Conservation (phyloP, 768 basidiomycete genomes). For the Lactarius pseudohatsudake region DNA sequence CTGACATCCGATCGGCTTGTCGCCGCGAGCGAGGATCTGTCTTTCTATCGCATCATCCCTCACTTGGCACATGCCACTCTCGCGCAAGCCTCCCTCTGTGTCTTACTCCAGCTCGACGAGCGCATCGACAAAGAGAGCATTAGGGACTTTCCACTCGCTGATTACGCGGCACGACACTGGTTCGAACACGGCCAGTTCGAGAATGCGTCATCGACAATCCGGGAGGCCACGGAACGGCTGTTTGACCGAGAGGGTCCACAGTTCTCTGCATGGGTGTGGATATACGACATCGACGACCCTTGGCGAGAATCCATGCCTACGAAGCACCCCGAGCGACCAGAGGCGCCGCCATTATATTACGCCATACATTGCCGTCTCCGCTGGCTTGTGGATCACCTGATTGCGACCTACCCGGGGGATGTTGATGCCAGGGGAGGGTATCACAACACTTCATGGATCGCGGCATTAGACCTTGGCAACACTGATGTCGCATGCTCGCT, state of each 20-base stretch:
- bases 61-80: not conserved
- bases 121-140: not conserved
- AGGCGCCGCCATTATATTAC: conserved; percentile 6
- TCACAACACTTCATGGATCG: not conserved
- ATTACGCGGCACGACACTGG: conserved; percentile 9
- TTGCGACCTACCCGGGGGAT: not conserved
- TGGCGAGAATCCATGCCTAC: not conserved
- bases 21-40: not conserved
- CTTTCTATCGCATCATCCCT: not conserved
- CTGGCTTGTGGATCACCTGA: not conserved
- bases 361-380: not conserved
- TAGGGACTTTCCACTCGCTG: not conserved
- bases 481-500: not conserved
- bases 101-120: not conserved
- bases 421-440: too few species aligned
- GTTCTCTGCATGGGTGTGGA: conserved; percentile 2
- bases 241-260: not conserved
- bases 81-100: not conserved
- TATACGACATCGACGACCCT: not conserved
- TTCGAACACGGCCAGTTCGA: not conserved
- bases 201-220: not conserved
- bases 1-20: too few species aligned
- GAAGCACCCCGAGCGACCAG: not conserved
- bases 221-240: not conserved
- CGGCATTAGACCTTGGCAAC: not conserved